phyloP scores from a whole-genome alignment of 192 early-diverging fungal genomes.

The Coemansia sp. region DNA sequence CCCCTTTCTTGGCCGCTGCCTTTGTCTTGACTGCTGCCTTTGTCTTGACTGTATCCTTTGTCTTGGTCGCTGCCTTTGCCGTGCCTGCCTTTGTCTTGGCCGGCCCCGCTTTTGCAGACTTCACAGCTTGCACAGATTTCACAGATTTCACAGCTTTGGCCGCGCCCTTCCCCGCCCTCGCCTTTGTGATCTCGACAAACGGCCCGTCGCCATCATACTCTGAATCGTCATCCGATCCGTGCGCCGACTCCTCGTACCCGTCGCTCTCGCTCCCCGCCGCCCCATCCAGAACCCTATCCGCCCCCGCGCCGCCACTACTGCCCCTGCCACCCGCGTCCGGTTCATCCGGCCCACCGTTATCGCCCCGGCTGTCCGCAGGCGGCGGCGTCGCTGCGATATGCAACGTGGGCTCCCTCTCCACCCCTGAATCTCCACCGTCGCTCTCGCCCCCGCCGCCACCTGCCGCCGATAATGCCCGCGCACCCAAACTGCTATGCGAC shows the following conservation, averaged over 20 bases:
- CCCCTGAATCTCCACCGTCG: background rate
- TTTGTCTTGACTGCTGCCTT: background rate
- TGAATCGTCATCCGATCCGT: slow-evolving; percentile 8
- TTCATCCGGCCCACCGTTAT: no score
- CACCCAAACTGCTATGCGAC: no score
- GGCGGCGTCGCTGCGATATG: background rate
- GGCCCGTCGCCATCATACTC: slow-evolving; percentile 11
- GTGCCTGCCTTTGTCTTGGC: background rate
- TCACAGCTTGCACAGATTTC: no score
- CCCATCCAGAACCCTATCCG: no score
- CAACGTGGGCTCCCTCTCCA: background rate
- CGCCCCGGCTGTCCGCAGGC: background rate
- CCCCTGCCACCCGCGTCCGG: no score
- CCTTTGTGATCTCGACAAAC: slow-evolving; percentile 10
- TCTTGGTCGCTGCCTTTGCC: background rate
- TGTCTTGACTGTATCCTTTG: slow-evolving; percentile 2
- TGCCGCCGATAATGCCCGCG: no score
- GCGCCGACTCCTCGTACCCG: slow-evolving; percentile 4
- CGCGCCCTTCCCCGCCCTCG: background rate
- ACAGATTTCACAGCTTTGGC: background rate
- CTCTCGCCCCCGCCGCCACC: no score
- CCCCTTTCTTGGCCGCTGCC: no score
- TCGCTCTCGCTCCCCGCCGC: no score
- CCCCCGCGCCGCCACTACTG: no score
- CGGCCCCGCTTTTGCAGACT: background rate